Evolutionary conservation across 352 stramenopile species (phyloP).

Genomic region (Globisporangium recalcitrans): DNA sequence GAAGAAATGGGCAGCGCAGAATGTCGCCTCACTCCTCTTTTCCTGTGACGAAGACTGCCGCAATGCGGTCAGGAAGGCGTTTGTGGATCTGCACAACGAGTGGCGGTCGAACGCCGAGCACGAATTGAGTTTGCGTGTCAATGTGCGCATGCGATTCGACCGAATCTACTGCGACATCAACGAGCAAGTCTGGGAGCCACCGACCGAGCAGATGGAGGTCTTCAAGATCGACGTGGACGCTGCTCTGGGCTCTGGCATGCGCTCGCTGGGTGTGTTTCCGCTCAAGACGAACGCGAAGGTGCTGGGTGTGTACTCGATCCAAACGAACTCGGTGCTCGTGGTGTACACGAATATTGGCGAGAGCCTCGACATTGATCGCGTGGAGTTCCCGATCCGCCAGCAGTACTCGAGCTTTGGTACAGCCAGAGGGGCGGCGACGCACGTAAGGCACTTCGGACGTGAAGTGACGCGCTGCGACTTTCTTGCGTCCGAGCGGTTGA

Average conservation of each 20-base stretch:
- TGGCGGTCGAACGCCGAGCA: neutral
- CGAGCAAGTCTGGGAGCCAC: conserved; percentile 14
- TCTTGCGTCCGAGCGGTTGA: conserved; percentile 2
- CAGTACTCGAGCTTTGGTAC: neutral
- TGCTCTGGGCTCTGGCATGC: neutral
- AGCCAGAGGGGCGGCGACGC: too few species aligned
- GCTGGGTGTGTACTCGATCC: conserved; percentile 11
- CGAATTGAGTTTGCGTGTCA: neutral
- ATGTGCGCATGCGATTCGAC: neutral
- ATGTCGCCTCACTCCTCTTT: neutral
- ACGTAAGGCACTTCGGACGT: conserved; percentile 4
- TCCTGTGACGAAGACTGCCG: conserved; percentile 7
- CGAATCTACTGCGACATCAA: conserved; percentile 6
- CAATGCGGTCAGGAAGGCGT: conserved; percentile 1
- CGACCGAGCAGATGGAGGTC: conserved; percentile 13
- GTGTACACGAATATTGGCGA: neutral
- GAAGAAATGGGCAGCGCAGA: neutral
- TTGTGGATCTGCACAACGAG: neutral
- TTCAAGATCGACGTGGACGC: conserved; percentile 13
- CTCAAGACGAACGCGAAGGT: conserved; percentile 3
- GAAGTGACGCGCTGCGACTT: conserved; percentile 7
- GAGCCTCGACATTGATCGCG: conserved; percentile 6
- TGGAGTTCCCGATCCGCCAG: conserved; percentile 9
- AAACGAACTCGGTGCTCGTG: conserved; percentile 6
- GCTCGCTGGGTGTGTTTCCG: conserved; percentile 4